These are phyloP conservation scores for Fusarium oxysporum DNA, from an alignment of 2,329 filamentous ascomycete species.

Conservation along the genomic window DNA sequence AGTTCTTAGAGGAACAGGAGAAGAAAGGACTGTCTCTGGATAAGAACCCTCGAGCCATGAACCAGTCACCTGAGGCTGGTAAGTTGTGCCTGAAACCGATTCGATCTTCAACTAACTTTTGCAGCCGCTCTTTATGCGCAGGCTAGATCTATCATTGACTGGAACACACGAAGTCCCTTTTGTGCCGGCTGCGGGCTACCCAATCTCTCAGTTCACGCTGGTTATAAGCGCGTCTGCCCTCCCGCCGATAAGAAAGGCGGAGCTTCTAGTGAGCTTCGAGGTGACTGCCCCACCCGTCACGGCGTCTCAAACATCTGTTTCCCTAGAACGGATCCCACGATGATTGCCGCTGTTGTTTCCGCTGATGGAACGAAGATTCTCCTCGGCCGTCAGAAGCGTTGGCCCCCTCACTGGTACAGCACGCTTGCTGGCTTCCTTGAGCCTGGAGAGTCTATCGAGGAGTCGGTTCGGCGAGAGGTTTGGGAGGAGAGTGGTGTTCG, in stretches of 20 bases:
- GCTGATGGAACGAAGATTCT: conserved; percentile 81
- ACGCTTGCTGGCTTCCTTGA: conserved; percentile 90
- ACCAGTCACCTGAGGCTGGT: conserved; percentile 72
- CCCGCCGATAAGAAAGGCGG: conserved; percentile 70
- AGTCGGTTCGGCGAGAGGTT: conserved; percentile 84
- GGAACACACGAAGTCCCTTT: conserved; percentile 93
- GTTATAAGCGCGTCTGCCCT: conserved; percentile 84
- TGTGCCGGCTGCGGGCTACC: conserved; percentile 89
- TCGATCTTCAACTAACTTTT: conserved; percentile 11
- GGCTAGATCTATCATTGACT: conserved; percentile 88
- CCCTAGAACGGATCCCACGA: conserved; percentile 91
- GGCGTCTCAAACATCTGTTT: conserved; percentile 92
- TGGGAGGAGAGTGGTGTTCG: conserved; percentile 87
- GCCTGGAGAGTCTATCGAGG: conserved; percentile 86
- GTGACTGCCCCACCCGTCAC: conserved; percentile 81
- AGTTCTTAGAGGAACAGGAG: conserved; percentile 56
- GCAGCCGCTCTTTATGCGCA: conserved; percentile 91
- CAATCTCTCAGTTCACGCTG: conserved; percentile 82
- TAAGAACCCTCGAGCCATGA: conserved; percentile 72
- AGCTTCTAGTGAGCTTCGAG: conserved; percentile 63
- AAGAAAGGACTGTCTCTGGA: conserved; percentile 73
- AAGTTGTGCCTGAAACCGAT: conserved; percentile 37
- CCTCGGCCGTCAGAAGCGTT: conserved; percentile 86
- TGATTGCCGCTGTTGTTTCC: conserved; percentile 93
- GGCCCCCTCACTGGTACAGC: conserved; percentile 86